A percentile compares a stretch with the other conserved stretches of the same genome.
phyloP scores from a whole-genome alignment of 306 rosid genomes.

The Begonia masoniana region DNA sequence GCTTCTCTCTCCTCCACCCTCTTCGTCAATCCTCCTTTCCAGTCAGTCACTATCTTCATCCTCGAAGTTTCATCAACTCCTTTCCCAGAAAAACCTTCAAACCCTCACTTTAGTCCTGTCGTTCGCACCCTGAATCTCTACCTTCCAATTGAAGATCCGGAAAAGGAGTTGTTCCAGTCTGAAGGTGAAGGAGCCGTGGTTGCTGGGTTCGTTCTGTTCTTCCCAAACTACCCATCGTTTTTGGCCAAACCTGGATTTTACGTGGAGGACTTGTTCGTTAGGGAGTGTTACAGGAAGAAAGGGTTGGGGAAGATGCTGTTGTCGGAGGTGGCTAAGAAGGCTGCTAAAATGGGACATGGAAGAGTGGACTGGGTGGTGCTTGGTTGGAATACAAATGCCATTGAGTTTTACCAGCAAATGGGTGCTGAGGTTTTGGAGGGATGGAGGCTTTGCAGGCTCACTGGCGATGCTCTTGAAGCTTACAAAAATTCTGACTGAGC shows the following conservation, averaged over 20 bases:
- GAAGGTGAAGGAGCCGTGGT: constrained; percentile 9
- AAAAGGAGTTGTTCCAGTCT: constrained; percentile 25
- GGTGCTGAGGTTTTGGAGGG: constrained; percentile 64
- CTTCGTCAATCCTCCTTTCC: constrained; percentile 53
- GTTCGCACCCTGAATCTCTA: constrained; percentile 22
- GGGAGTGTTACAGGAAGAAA: constrained; percentile 31
- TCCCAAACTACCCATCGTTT: constrained; percentile 59
- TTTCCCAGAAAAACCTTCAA: constrained; percentile 11
- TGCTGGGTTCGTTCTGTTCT: constrained; percentile 70
- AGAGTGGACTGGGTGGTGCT: constrained; percentile 87
- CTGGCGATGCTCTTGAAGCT: neutral
- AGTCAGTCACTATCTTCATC: constrained; percentile 63
- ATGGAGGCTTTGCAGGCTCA: constrained; percentile 53
- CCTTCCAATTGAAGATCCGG: constrained; percentile 52
- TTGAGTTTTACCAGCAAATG: constrained; percentile 59
- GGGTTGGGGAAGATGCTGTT: constrained; percentile 45
- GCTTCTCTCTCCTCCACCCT: constrained; percentile 51
- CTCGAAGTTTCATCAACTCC: constrained; percentile 57
- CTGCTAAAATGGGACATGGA: constrained; percentile 80
- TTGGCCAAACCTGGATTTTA: constrained; percentile 64
- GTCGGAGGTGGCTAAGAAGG: constrained; percentile 66
- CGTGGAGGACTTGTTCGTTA: constrained; percentile 64
- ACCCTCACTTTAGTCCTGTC: constrained; percentile 25
- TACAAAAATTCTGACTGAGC: neutral
- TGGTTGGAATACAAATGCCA: constrained; percentile 73